phyloP scores from a whole-genome alignment of 805 yeast genomes.

The Candida oleophila region DNA sequence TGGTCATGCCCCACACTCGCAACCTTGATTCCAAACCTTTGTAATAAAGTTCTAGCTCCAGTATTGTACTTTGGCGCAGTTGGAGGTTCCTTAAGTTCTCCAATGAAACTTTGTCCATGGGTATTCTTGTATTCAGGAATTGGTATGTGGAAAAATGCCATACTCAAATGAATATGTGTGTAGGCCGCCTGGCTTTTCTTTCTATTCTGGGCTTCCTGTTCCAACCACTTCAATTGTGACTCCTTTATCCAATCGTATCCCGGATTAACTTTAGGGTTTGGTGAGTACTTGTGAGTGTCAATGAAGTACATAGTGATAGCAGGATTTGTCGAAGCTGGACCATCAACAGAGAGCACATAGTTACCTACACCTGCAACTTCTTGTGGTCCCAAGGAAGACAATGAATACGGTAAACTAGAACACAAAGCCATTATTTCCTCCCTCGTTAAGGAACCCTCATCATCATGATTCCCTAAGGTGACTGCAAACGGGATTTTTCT shows the following conservation, averaged over 20 bases:
- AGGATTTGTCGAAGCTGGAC: slow-evolving; percentile 32
- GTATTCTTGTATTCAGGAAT: slow-evolving; percentile 73
- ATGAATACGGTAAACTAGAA: slow-evolving; percentile 62
- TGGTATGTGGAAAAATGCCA: slow-evolving; percentile 96
- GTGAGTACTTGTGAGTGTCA: slow-evolving; percentile 80
- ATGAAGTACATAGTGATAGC: slow-evolving; percentile 68
- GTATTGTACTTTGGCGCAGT: slow-evolving; percentile 77
- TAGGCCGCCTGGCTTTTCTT: slow-evolving; percentile 29
- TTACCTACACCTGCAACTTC: slow-evolving; percentile 83
- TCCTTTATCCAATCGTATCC: slow-evolving; percentile 88
- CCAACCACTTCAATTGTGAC: slow-evolving; percentile 61
- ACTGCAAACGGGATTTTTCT: slow-evolving; percentile 80
- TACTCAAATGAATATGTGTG: slow-evolving; percentile 51
- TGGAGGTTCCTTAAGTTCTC: slow-evolving; percentile 66
- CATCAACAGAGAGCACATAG: slow-evolving; percentile 56
- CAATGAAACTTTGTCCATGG: slow-evolving; percentile 48
- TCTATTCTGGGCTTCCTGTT: slow-evolving; percentile 28
- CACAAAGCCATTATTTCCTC: slow-evolving; percentile 58
- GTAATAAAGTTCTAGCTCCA: slow-evolving; percentile 59
- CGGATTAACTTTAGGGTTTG: slow-evolving; percentile 60
- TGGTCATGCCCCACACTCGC: slow-evolving; percentile 93
- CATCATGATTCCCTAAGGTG: slow-evolving; percentile 92
- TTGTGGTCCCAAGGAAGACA: slow-evolving; percentile 61
- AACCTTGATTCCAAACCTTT: slow-evolving; percentile 68
- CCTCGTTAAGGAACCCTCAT: slow-evolving; percentile 71